Evolutionary conservation across 2,329 filamentous ascomycete genomes (phyloP).

Genomic region (Fusarium burgessii): DNA sequence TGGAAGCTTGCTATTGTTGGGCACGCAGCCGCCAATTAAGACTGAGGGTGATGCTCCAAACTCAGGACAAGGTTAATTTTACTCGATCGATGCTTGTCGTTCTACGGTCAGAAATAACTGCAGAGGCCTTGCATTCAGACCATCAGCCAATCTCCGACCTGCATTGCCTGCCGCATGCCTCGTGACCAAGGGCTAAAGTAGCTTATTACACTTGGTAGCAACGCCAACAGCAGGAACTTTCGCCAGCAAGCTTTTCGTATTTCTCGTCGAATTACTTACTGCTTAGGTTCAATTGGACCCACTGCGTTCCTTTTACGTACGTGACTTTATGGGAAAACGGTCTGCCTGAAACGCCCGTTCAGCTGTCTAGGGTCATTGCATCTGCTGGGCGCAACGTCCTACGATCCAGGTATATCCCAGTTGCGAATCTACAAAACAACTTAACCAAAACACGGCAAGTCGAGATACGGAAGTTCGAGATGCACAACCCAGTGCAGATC

Average conservation of each 20-base stretch:
- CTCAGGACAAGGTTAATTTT: constrained; percentile 10
- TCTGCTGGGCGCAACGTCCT: not conserved
- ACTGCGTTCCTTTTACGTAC: constrained; percentile 26
- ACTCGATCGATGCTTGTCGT: constrained; percentile 7
- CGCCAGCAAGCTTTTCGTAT: constrained; percentile 30
- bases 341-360: constrained; percentile 16
- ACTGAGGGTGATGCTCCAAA: constrained; percentile 10
- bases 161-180: constrained; percentile 23
- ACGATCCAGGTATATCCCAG: constrained; percentile 17
- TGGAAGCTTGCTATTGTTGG: constrained; percentile 13
- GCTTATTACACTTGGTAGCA: constrained; percentile 13
- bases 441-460: not conserved
- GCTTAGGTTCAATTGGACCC: constrained; percentile 17
- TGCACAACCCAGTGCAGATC: not conserved
- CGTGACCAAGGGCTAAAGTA: constrained; percentile 37
- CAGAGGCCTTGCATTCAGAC: not conserved
- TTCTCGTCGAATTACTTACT: constrained; percentile 20
- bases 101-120: constrained; percentile 6
- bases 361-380: constrained; percentile 1
- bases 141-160: constrained; percentile 23
- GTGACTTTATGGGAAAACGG: constrained; percentile 8
- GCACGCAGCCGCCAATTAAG: constrained; percentile 3
- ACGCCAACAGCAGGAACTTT: constrained; percentile 19
- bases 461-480: not conserved
- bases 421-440: not conserved